Base-by-base conservation (phyloP, 192 early-diverging fungal species). In the Phycomyces nitens region DNA sequence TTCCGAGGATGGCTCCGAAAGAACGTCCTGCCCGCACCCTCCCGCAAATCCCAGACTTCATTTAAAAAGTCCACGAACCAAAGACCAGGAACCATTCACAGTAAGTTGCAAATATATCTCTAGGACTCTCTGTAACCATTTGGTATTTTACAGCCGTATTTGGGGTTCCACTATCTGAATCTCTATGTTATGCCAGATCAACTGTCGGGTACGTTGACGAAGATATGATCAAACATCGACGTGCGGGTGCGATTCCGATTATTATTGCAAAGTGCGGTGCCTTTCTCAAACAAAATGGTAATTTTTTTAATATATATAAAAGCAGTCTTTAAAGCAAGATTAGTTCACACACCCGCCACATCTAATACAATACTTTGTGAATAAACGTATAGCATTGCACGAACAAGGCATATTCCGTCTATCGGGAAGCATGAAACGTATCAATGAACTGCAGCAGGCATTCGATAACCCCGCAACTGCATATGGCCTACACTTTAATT, bases 361-460 rank as follows among this genome's bases (percentile, higher is more conserved):
- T n/a, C n/a, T n/a, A n/a, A n/a, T n/a, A n/a, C n/a, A n/a, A n/a
- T n/a, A n/a, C n/a, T n/a, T n/a, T 27, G 6, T 60, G 38, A 26
- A 42, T 58, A 27, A 47, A 26, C 57, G 18, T 56, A 15, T 61
- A 86, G 82, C 73, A 0, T 76, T 72, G 14, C 69, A 82, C 65
- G 84, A 82, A 1, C 76, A 82, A 75, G 90, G 90, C 18, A 88
- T 90, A 20, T 92, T 92, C 73, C 82, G 90, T 12, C 75, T 90
- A 16, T 86, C 82, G 42, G 90, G 88, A 52, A 88, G 86, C 51
- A 84, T 87, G 47, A 88, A 86, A 69, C 82, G 90, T 21, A 84
- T 90, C 47, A 79, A 86, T 60, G 70, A 80, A 66, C 73, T 92
- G 41, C 85, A 92, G 65, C 67, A 79, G 34, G 71, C 79, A 40